Evolutionary conservation across 23 red algal species (phyloP), one percentile per base, ranked within the genome.

Genomic region (Rhodosorus marinus): DNA sequence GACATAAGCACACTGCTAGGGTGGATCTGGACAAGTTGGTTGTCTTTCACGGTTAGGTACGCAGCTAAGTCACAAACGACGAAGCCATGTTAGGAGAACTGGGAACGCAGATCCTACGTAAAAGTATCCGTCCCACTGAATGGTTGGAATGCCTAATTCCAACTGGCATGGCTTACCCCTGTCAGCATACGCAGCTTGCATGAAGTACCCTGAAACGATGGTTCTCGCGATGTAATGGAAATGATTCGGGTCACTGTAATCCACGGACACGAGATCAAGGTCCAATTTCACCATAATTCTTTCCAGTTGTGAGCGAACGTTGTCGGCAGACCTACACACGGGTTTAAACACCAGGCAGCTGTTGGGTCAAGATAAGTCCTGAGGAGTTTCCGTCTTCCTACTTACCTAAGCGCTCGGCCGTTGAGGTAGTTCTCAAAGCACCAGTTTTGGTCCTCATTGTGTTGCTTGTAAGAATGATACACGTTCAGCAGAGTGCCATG

Each of bases 371-470:
- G n/a, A n/a, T n/a, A n/a, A n/a, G n/a, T n/a, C n/a, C n/a, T n/a
- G n/a, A n/a, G n/a, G n/a, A n/a, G n/a, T n/a, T n/a, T n/a, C n/a
- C n/a, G n/a, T n/a, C n/a, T n/a, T n/a, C n/a, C n/a, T n/a, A n/a
- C n/a, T n/a, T 62, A 50, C 19, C 24, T 22, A 20, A 98, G 47
- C 51, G 79, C 52, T 6, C 90, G 52, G 11, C 62, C 49, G 67
- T 85, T 84, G 6, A 85, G 15, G 57, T 52, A 80, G 47, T 98
- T 85, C 19, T 98, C 79, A n/a, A 45, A 74, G 52, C 90, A 98
- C 90, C 90, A 98, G 11, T 11, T 43, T 11, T 61, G n/a, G 27
- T 55, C 41, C 35, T 79, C 56, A 3, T 60, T 55, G 28, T 70
- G 67, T 26, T 75, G 45, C 31, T 52, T 30, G 51, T 75, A 98